These are phyloP conservation scores for Serendipita sp. DNA, from an alignment of 768 basidiomycete species.

Conservation along the genomic window DNA sequence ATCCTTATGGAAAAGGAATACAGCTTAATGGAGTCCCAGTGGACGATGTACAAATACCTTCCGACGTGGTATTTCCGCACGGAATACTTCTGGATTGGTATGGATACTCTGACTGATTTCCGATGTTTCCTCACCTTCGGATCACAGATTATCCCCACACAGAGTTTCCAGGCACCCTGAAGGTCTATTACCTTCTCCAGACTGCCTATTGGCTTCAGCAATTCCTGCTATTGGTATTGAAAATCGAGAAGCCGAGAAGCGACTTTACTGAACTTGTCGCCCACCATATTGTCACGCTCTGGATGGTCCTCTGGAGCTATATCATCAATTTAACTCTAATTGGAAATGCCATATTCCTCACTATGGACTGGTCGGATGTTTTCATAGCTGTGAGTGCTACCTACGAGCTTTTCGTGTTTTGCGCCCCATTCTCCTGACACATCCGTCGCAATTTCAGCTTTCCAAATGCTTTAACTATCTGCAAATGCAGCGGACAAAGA, in stretches of 20 bases:
- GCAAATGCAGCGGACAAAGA: conserved; percentile 45
- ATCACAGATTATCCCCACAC: conserved; percentile 72
- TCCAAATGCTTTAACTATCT: conserved; percentile 86
- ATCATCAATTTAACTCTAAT: conserved; percentile 66
- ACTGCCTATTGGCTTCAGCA: conserved; percentile 92
- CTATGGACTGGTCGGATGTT: conserved; percentile 92
- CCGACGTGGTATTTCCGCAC: conserved; percentile 82
- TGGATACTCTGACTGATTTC: conserved; percentile 7
- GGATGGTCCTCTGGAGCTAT: conserved; percentile 91
- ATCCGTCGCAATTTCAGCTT: too few species aligned
- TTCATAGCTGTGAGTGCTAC: conserved; percentile 56
- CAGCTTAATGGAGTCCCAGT: background rate
- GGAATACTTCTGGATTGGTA: conserved; percentile 71
- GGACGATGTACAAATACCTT: conserved; percentile 54
- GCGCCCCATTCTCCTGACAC: background rate
- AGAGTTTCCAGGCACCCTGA: conserved; percentile 72
- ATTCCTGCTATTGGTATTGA: conserved; percentile 64
- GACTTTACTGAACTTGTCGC: conserved; percentile 76
- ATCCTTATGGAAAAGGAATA: background rate
- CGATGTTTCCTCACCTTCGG: background rate
- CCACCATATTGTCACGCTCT: conserved; percentile 89
- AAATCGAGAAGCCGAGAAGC: conserved; percentile 87
- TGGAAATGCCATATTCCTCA: conserved; percentile 83
- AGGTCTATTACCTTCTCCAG: conserved; percentile 89
- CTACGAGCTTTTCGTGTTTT: background rate